These are phyloP conservation scores for Xylaria flabelliformis DNA, from an alignment of 495 filamentous ascomycete species.

Conservation along the genomic window DNA sequence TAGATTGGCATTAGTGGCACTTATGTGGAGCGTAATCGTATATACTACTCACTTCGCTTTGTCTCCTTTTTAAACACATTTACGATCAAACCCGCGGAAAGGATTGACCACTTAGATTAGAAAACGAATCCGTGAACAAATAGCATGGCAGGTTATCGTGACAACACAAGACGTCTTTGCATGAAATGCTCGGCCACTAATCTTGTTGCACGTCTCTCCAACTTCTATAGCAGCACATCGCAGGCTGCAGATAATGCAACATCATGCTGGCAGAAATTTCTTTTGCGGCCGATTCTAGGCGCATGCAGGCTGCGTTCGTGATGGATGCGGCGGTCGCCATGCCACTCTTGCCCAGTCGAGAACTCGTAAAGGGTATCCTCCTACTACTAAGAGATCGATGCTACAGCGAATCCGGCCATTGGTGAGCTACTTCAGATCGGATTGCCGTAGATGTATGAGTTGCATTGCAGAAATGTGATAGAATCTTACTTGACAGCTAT, in stretches of 20 bases:
- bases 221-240: background rate
- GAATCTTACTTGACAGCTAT: constrained; percentile 4
- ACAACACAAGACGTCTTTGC: background rate
- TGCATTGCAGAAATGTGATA: background rate
- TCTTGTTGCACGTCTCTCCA: constrained; percentile 14
- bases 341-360: background rate
- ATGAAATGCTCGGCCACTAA: background rate
- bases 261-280: background rate
- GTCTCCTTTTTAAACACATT: background rate
- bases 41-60: background rate
- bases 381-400: background rate
- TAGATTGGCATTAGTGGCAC: background rate
- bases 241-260: constrained; percentile 13
- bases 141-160: background rate
- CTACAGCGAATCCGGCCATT: background rate
- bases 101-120: background rate
- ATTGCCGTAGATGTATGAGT: background rate
- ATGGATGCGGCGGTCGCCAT: constrained; percentile 5
- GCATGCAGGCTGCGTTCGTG: background rate
- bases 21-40: background rate
- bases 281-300: background rate
- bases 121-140: background rate
- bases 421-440: background rate
- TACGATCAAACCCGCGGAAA: background rate
- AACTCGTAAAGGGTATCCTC: background rate